Percentiles rank a stretch among this genome's conserved stretches.
Conservation (phyloP, 2,329 filamentous ascomycete genomes). For the Diaporthe amygdali region DNA sequence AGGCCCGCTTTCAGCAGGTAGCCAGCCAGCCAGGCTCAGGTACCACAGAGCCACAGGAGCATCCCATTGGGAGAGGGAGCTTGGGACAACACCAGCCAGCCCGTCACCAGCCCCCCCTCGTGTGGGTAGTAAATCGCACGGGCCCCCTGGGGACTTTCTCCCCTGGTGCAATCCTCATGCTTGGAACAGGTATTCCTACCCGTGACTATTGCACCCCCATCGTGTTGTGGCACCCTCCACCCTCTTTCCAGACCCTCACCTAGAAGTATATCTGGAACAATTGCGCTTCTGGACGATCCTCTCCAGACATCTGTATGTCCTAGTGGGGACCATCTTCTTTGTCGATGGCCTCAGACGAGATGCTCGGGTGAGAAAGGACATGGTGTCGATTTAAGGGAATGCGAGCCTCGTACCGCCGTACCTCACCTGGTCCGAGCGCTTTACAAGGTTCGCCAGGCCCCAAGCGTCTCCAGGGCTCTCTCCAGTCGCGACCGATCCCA, state of each 20-base stretch:
- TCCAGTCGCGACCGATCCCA: slow-evolving; percentile 18
- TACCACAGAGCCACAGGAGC: too few relatives aligned
- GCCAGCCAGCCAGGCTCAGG: too few relatives aligned
- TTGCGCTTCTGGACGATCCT: background rate
- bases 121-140: background rate
- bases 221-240: background rate
- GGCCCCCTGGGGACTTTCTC: background rate
- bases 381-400: background rate
- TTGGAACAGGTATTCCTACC: background rate
- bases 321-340: background rate
- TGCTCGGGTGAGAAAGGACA: background rate
- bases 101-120: background rate
- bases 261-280: background rate
- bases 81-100: too few relatives aligned
- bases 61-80: background rate
- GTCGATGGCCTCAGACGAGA: background rate
- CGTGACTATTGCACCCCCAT: background rate
- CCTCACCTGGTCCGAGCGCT: background rate
- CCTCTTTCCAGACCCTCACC: background rate
- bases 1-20: background rate
- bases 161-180: background rate
- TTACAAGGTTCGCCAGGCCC: slow-evolving; percentile 6
- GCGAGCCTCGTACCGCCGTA: background rate
- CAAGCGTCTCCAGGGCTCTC: slow-evolving; percentile 1
- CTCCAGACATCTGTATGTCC: background rate